Conservation (phyloP, 306 rosid genomes). For the Glycine tomentella region DNA sequence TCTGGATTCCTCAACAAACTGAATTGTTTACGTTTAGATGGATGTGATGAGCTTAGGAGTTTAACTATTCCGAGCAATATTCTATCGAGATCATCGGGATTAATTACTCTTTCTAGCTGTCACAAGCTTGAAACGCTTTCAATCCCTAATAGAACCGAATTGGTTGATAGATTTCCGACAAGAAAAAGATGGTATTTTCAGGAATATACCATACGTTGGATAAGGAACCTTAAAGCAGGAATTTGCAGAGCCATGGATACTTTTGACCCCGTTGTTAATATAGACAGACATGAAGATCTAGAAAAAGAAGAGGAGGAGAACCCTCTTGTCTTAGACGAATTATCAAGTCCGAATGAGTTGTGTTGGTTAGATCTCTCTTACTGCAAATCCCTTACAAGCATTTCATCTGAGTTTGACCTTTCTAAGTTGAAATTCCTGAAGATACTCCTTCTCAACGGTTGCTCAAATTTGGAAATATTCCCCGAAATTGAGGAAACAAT, state of each 20-base stretch:
- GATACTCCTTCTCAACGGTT: conserved; percentile 1
- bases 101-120: conserved; percentile 25
- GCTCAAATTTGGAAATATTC: conserved; percentile 29
- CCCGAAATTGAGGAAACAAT: conserved; percentile 21
- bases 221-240: no score
- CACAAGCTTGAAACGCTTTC: conserved; percentile 23
- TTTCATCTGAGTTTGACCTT: conserved; percentile 5
- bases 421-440: conserved; percentile 25
- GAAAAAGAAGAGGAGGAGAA: no score
- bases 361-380: conserved; percentile 37
- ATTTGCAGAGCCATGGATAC: no score
- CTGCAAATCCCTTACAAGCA: conserved; percentile 39
- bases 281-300: no score
- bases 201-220: no score
- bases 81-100: conserved; percentile 34
- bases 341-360: neutral
- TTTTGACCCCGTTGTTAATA: no score
- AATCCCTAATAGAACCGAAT: neutral
- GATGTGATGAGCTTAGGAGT: conserved; percentile 30
- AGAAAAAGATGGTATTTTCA: no score
- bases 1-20: conserved; percentile 40
- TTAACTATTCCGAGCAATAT: conserved; percentile 41
- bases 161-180: no score
- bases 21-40: conserved; percentile 18
- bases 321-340: no score